phyloP scores from a whole-genome alignment of 75 land plant genomes.

The Larix kaempferi region DNA sequence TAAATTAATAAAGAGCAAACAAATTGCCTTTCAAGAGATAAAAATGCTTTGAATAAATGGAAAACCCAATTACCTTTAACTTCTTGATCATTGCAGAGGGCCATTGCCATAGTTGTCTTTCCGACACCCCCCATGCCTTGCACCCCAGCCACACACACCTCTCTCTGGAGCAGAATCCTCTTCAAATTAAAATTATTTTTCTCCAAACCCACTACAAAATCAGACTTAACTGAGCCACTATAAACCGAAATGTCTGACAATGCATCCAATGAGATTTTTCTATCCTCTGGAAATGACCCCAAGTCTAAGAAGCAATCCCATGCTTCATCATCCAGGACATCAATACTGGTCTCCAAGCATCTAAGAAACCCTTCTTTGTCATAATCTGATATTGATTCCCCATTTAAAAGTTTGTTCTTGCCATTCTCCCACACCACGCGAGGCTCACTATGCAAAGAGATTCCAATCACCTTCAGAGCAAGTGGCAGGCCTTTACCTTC shows the following conservation, averaged over 20 bases:
- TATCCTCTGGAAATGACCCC: conserved; percentile 59
- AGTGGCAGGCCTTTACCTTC: conserved; percentile 63
- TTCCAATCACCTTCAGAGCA: conserved; percentile 62
- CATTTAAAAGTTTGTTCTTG: conserved; percentile 32
- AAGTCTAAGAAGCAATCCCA: conserved; percentile 60
- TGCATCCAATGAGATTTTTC: conserved; percentile 45
- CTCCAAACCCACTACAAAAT: background rate
- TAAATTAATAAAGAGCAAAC: too few species aligned
- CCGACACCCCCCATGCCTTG: conserved; percentile 4
- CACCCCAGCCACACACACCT: background rate
- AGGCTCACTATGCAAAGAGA: conserved; percentile 33
- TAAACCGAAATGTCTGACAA: conserved; percentile 54
- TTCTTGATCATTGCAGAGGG: background rate
- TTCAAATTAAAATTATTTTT: background rate
- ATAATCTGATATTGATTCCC: conserved; percentile 38
- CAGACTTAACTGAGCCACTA: background rate
- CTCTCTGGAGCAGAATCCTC: background rate
- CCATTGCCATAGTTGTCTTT: conserved; percentile 5
- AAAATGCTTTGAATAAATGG: background rate
- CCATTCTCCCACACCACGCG: conserved; percentile 41
- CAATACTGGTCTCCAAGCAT: conserved; percentile 38
- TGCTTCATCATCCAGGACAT: conserved; percentile 17
- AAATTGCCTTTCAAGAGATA: background rate
- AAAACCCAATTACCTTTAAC: background rate
- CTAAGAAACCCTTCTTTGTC: conserved; percentile 45